Evolutionary conservation across 345 rosid species (phyloP), one percentile per base, ranked within the genome.

Genomic region (Limnanthes douglasii): DNA sequence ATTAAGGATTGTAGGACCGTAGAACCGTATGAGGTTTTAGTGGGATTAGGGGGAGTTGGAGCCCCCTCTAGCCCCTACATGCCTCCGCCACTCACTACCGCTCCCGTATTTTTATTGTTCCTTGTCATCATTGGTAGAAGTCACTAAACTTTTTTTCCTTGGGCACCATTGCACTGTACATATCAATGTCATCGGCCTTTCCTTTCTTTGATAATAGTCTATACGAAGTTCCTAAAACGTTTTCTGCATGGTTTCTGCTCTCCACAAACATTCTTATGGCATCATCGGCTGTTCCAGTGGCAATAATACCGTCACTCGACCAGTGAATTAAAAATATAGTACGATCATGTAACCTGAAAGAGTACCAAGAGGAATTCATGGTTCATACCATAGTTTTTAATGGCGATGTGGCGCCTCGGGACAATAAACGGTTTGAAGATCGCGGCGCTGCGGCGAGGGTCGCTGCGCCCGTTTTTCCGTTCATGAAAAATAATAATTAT

Each of bases 331-430:
- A 84, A 68, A 74, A 84, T 34, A 90, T 66, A 22, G 98, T 79
- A 39, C 98, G 71, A 44, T 79, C 94, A 68, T 90, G 98, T 79
- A 84, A 32, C 98, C 95, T 6, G 98, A 62, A 45, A 90, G 78
- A 29, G 95, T 79, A 53, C 70, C 72, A 15, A 74, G 36, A 50
- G 76, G 93, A 57, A 39, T 65, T 94, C n/a, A n/a, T n/a, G n/a
- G n/a, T n/a, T n/a, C n/a, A n/a, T n/a, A n/a, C n/a, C n/a, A n/a
- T n/a, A n/a, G n/a, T n/a, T n/a, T n/a, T n/a, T n/a, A n/a, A n/a
- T n/a, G n/a, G n/a, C n/a, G n/a, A n/a, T n/a, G n/a, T n/a, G n/a
- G n/a, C n/a, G n/a, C 97, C 83, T 79, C 36, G 64, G 62, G 54
- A 20, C 19, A 8, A 19, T 17, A 30, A 49, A 38, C n/a, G n/a